These are phyloP conservation scores for Colletotrichum chlorophyti DNA, from an alignment of 2,329 filamentous ascomycete genomes.

Conservation along the genomic window DNA sequence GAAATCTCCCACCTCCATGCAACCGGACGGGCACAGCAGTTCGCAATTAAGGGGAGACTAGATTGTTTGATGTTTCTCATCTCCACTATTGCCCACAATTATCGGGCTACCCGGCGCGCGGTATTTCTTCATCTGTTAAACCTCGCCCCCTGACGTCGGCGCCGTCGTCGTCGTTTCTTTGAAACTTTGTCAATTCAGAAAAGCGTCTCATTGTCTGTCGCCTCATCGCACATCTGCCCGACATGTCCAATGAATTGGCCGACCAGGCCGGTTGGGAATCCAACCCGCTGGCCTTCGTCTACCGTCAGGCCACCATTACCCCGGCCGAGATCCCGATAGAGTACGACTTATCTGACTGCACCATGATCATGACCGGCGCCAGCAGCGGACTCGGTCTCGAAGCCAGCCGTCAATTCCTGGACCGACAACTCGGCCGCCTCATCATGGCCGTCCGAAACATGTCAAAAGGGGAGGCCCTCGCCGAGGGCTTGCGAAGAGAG, in stretches of 20 bases:
- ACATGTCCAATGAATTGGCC: constrained; percentile 26
- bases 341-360: constrained; percentile 33
- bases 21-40: neutral
- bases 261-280: constrained; percentile 23
- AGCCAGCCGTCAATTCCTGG: constrained; percentile 44
- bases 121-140: constrained; percentile 5
- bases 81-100: constrained; percentile 24
- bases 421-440: constrained; percentile 41
- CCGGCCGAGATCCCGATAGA: constrained; percentile 20
- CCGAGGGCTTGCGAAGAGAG: constrained; percentile 24
- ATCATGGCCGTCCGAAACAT: constrained; percentile 48
- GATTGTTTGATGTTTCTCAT: constrained; percentile 21
- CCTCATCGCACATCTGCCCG: neutral
- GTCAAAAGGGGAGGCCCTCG: constrained; percentile 36
- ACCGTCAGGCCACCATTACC: constrained; percentile 20
- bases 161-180: neutral
- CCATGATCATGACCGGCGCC: constrained; percentile 50
- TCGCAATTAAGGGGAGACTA: constrained; percentile 9
- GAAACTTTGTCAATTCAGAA: neutral
- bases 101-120: constrained; percentile 8
- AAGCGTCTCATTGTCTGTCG: constrained; percentile 2
- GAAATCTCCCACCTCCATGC: neutral
- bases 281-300: constrained; percentile 24
- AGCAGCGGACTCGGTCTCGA: constrained; percentile 51
- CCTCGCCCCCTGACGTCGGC: neutral